phyloP scores from a whole-genome alignment of 176 grass and related monocot species.

The Olyra latifolia region DNA sequence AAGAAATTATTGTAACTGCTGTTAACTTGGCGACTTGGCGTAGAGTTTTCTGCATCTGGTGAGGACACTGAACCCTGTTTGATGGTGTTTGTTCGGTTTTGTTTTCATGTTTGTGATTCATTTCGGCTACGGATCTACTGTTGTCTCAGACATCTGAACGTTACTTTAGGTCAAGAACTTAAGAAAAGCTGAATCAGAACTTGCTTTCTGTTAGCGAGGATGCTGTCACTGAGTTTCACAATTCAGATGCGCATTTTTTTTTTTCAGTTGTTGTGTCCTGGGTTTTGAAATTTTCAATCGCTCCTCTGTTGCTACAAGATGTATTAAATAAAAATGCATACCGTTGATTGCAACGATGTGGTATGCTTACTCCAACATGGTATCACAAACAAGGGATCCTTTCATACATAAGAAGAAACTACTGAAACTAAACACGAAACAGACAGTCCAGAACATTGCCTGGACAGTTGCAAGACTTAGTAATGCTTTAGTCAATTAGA shows the following conservation, averaged over 20 bases:
- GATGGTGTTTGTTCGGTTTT: too few relatives aligned
- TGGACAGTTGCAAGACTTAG: slow-evolving; percentile 1
- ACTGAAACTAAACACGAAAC: not conserved
- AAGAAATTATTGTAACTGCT: too few relatives aligned
- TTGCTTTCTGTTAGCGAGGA: not conserved
- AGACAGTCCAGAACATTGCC: not conserved
- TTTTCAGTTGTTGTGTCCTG: not conserved
- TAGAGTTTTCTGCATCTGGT: too few relatives aligned
- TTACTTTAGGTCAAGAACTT: not conserved
- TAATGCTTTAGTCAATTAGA: not conserved
- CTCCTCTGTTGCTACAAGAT: not conserved
- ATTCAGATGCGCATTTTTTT: not conserved
- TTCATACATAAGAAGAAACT: not conserved
- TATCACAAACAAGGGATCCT: not conserved
- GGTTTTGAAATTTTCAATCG: not conserved
- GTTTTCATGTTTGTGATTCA: not conserved
- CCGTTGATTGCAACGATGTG: not conserved
- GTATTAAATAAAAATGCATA: not conserved
- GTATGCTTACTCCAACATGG: not conserved
- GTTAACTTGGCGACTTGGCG: too few relatives aligned
- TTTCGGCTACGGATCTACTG: not conserved
- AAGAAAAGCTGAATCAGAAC: not conserved
- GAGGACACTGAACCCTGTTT: too few relatives aligned
- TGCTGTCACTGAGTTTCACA: not conserved
- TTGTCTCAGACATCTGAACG: not conserved